Percentiles rank a stretch among this genome's conserved stretches.
These are phyloP conservation scores for Sordaria brevicollis DNA, from an alignment of 495 filamentous ascomycete genomes.

Conservation along the genomic window DNA sequence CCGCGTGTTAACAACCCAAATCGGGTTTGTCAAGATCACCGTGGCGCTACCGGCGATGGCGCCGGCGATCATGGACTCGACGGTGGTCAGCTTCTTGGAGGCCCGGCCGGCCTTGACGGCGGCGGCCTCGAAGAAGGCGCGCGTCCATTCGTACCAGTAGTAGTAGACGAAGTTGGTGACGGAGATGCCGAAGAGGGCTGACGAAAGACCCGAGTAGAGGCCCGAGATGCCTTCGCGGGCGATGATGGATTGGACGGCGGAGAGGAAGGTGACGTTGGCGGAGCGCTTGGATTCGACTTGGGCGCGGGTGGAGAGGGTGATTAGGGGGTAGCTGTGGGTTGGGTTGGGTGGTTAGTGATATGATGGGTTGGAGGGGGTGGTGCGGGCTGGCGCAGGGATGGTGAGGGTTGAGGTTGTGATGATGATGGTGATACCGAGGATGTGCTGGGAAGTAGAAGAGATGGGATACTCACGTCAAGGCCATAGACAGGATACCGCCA, in stretches of 20 bases:
- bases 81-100: conserved; percentile 72
- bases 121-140: conserved; percentile 76
- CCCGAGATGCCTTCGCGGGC: conserved; percentile 81
- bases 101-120: conserved; percentile 64
- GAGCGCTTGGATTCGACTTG: conserved; percentile 89
- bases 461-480: conserved; percentile 59
- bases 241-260: conserved; percentile 77
- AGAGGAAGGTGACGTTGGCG: conserved; percentile 67
- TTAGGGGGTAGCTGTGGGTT: conserved; percentile 65
- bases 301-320: conserved; percentile 93
- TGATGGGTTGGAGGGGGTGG: not conserved
- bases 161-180: conserved; percentile 99
- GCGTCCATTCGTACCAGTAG: conserved; percentile 99
- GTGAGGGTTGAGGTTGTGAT: no score
- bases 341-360: not conserved
- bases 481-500: conserved; percentile 90
- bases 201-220: conserved; percentile 82
- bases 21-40: conserved; percentile 91
- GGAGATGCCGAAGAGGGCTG: conserved; percentile 91
- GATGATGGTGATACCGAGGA: not conserved
- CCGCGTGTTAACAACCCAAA: conserved; percentile 97
- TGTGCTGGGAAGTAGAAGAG: not conserved
- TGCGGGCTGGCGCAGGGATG: not conserved
- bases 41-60: conserved; percentile 92
- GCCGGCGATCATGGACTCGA: conserved; percentile 88